phyloP scores from a whole-genome alignment of 164 flowering plant species.

The Chloranthus sessilifolius region DNA sequence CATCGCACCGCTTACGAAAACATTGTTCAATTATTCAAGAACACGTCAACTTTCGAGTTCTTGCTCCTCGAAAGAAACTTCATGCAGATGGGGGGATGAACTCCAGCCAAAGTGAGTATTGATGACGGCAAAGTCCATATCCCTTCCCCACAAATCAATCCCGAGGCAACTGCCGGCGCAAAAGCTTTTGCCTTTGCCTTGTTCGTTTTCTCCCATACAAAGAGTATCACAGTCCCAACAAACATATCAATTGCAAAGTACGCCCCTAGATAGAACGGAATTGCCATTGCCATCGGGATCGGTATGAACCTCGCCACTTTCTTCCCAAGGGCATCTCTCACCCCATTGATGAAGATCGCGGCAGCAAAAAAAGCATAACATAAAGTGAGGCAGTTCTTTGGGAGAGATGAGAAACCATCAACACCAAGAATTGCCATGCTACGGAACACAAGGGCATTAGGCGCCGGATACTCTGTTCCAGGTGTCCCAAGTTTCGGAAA shows the following conservation, averaged over 20 bases:
- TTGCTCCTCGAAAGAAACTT: slow-evolving; percentile 34
- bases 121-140: slow-evolving; percentile 55
- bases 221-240: slow-evolving; percentile 49
- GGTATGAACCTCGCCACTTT: slow-evolving; percentile 35
- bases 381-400: slow-evolving; percentile 42
- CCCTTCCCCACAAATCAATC: slow-evolving; percentile 57
- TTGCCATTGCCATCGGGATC: slow-evolving; percentile 65
- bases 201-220: slow-evolving; percentile 34
- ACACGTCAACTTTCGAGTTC: slow-evolving; percentile 31
- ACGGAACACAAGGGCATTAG: slow-evolving; percentile 38
- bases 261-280: slow-evolving; percentile 48
- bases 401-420: slow-evolving; percentile 43
- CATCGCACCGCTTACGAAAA: too few relatives aligned
- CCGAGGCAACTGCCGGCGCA: slow-evolving; percentile 55
- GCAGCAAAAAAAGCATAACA: slow-evolving; percentile 35
- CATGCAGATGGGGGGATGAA: slow-evolving; percentile 53
- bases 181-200: slow-evolving; percentile 46
- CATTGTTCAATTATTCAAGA: slow-evolving; percentile 15
- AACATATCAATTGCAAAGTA: slow-evolving; percentile 60
- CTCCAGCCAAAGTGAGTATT: slow-evolving; percentile 36
- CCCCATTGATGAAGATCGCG: slow-evolving; percentile 34
- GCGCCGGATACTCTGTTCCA: slow-evolving; percentile 39
- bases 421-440: slow-evolving; percentile 55
- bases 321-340: slow-evolving; percentile 26
- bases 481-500: slow-evolving; percentile 29